Conservation (phyloP, 352 stramenopile genomes). For the Globisporangium acanthophoron region DNA sequence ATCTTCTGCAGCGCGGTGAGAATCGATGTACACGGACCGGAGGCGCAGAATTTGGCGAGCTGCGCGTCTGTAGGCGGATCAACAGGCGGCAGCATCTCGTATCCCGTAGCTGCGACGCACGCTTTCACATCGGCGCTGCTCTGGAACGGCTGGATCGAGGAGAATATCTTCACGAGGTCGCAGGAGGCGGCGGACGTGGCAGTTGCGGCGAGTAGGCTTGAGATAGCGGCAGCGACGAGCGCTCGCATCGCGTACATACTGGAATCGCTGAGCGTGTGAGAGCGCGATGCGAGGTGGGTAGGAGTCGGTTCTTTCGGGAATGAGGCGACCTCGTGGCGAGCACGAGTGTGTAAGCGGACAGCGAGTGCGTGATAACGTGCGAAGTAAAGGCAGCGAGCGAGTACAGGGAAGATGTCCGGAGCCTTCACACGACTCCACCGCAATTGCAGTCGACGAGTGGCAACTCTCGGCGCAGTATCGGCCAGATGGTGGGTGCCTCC, state of each 20-base stretch:
- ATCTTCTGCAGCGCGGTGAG: conserved; percentile 28
- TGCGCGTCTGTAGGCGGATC: conserved; percentile 22
- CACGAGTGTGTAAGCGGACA: background rate
- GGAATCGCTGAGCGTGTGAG: background rate
- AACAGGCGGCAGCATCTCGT: conserved; percentile 26
- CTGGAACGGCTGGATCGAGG: conserved; percentile 26
- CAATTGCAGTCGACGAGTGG: no score
- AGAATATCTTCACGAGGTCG: conserved; percentile 34
- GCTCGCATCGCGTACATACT: conserved; percentile 7
- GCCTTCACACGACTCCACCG: no score
- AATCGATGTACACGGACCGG: conserved; percentile 16
- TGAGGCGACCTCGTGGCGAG: background rate
- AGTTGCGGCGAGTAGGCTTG: conserved; percentile 7
- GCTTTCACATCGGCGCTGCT: conserved; percentile 23
- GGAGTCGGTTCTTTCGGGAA: background rate
- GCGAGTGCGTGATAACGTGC: background rate
- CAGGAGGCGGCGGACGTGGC: conserved; percentile 12
- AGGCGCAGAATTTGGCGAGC: conserved; percentile 25
- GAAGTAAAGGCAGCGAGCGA: background rate
- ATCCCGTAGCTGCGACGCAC: conserved; percentile 27
- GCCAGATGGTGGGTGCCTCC: background rate
- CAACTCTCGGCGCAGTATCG: background rate
- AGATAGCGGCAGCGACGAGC: background rate
- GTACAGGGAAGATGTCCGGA: background rate
- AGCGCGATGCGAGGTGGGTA: background rate